Evolutionary conservation across 2,329 filamentous ascomycete species (phyloP).

Genomic region (Aspergillus fumigatus): DNA sequence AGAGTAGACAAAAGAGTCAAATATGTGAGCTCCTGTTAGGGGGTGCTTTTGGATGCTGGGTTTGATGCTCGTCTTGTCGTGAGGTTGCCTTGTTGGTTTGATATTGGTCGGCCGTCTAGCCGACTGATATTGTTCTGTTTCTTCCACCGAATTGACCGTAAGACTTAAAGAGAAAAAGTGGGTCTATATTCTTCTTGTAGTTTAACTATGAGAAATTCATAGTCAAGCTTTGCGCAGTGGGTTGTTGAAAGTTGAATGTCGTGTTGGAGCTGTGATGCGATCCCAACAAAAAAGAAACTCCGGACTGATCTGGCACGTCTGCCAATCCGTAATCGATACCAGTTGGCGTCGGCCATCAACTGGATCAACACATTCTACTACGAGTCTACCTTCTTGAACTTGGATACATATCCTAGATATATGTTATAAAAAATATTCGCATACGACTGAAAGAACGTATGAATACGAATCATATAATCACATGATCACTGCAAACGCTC

Average conservation of each 20-base stretch:
- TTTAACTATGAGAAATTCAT: not conserved
- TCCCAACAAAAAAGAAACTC: not conserved
- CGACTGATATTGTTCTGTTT: not conserved
- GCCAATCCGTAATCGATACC: not conserved
- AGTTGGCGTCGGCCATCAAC: not conserved
- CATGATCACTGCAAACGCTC: not conserved
- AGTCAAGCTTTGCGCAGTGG: not conserved
- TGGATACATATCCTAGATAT: not conserved
- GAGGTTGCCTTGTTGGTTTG: not conserved
- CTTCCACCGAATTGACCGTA: not conserved
- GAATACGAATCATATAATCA: not conserved
- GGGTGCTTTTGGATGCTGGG: not conserved
- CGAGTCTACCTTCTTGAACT: not conserved
- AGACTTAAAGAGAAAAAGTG: not conserved
- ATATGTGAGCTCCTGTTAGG: not conserved
- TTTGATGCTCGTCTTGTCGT: not conserved
- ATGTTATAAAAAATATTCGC: too few species aligned
- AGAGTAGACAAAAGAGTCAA: conserved; percentile 1
- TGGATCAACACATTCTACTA: not conserved
- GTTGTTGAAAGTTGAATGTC: not conserved
- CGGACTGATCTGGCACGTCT: conserved; percentile 4
- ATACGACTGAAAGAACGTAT: not conserved
- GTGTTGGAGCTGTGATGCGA: not conserved
- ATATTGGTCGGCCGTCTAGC: not conserved
- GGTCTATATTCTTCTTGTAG: not conserved